Evolutionary conservation across 805 yeast species (phyloP).

Genomic region (Nakazawaea holstii): DNA sequence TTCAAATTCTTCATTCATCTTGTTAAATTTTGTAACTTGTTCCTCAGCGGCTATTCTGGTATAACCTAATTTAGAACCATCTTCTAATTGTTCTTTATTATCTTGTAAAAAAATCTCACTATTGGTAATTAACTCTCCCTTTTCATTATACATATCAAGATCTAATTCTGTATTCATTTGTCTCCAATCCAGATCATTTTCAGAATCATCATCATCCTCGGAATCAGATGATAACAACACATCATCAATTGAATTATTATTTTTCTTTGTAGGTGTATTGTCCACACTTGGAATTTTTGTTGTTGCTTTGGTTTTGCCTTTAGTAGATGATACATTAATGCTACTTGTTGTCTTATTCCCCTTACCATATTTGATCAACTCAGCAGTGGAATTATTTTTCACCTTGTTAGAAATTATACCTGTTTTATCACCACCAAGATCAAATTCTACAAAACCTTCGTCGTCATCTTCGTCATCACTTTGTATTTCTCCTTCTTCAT

Average conservation of each 20-base stretch:
- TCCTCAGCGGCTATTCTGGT: constrained; percentile 85
- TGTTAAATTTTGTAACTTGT: constrained; percentile 68
- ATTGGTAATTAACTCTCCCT: constrained; percentile 55
- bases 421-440: constrained; percentile 20
- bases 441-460: constrained; percentile 30
- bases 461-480: constrained; percentile 15
- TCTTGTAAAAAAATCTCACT: constrained; percentile 15
- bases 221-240: background rate
- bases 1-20: constrained; percentile 46
- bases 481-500: too few relatives aligned
- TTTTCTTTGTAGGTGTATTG: background rate
- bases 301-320: too few relatives aligned
- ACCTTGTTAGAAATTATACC: constrained; percentile 16
- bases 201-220: constrained; percentile 1
- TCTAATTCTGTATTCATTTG: constrained; percentile 81
- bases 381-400: constrained; percentile 16
- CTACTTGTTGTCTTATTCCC: constrained; percentile 12
- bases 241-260: background rate
- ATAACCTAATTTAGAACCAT: constrained; percentile 61
- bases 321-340: background rate
- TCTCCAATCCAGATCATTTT: constrained; percentile 59
- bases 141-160: constrained; percentile 73
- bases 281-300: background rate
- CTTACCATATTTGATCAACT: constrained; percentile 18
- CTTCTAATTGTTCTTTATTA: constrained; percentile 22